Base-by-base conservation (phyloP, 495 filamentous ascomycete genomes). In the Daldinia decipiens region DNA sequence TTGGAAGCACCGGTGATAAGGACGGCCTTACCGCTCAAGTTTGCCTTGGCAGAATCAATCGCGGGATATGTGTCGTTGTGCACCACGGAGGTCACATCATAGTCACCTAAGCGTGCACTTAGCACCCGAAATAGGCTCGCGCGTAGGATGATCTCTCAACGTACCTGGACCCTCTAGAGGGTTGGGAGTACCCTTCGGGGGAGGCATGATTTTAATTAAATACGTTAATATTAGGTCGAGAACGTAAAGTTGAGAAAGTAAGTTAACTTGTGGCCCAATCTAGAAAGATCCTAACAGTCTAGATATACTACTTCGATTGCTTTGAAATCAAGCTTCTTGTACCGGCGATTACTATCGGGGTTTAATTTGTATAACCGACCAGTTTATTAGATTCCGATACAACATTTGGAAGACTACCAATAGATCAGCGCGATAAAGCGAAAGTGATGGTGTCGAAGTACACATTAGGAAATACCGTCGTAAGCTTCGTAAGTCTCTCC, bases 1-100 rank as follows among this genome's bases (percentile, higher is more conserved):
- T 79, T 82, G n/a, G 79, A 82, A 0, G 82, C 85, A 1, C 85
- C 84, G 7, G 78, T 84, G 59, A 87, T 81, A 62, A 87, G 74
- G 40, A 86, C 78, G 3, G 72, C 72, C 50, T 82, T 82, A 7
- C 80, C 80, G 3, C 50, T 59, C 9, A 81, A 75, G 17, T 81
- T 50, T 9, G 72, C 68, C 11, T 76, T 79, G n/a, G 72, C 47
- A 8, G 81, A 73, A 50, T 78, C 72, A 61, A 86, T 86, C 26
- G 75, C 78, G 5, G 82, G 80, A 69, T 87, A 86, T 31, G 83
- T 82, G 56, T 85, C 81, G 31, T 66, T 58, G 53, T 82, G 80
- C 13, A 76, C 26, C 3, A 64, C 43, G 4, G 64, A 65, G 32
- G 76, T 78, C 12, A 59, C 62, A 15, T 72, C 72, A 36, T 77